phyloP scores from a whole-genome alignment of 345 rosid species.

The Lenwebbia sp. region DNA sequence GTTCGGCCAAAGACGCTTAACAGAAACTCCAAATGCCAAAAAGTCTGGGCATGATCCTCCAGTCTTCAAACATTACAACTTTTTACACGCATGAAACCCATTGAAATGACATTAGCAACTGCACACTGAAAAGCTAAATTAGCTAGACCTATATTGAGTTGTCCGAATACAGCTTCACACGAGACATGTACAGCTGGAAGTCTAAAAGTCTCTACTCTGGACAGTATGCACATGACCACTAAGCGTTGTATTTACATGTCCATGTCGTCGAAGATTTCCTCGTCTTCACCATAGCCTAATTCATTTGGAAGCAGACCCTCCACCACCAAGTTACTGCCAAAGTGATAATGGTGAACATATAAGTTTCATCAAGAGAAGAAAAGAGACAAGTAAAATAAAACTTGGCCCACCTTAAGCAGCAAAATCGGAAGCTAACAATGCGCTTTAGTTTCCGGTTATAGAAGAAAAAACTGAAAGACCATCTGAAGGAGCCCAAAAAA shows the following conservation, averaged over 20 bases:
- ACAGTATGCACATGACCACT: constrained; percentile 9
- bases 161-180: background rate
- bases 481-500: constrained; percentile 28
- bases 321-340: constrained; percentile 62
- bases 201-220: background rate
- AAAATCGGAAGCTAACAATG: constrained; percentile 67
- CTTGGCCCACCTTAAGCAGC: constrained; percentile 61
- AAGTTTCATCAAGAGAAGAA: background rate
- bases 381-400: background rate
- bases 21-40: background rate
- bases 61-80: background rate
- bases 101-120: background rate
- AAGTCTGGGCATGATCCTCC: background rate
- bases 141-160: background rate
- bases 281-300: constrained; percentile 43
- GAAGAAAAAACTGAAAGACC: constrained; percentile 94
- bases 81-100: background rate
- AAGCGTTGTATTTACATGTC: constrained; percentile 43
- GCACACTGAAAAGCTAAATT: background rate
- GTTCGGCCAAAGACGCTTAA: background rate
- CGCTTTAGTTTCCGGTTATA: constrained; percentile 89
- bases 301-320: constrained; percentile 43
- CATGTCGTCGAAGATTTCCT: constrained; percentile 70
- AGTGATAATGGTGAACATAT: background rate
- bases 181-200: constrained; percentile 6